Conservation (phyloP, 345 rosid species). For the Salix arbutifolia region DNA sequence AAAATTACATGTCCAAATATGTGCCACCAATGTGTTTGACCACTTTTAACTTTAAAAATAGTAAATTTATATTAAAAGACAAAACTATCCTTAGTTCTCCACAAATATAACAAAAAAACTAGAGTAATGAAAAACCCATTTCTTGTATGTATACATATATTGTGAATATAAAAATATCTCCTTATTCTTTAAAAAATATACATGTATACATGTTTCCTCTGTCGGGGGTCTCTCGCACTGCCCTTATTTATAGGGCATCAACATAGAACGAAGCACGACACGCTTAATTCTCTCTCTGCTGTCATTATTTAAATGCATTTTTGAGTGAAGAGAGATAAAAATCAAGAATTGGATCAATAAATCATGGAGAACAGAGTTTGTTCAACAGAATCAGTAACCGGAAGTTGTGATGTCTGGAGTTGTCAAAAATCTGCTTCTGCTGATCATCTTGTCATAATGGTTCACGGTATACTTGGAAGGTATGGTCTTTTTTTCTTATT, state of each 20-base stretch:
- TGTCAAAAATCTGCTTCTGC: conserved; percentile 56
- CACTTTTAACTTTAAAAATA: too few species aligned
- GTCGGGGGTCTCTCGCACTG: neutral
- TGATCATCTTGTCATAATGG: conserved; percentile 95
- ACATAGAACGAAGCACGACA: neutral
- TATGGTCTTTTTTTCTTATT: neutral
- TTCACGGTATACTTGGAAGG: conserved; percentile 98
- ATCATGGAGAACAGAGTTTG: conserved; percentile 44
- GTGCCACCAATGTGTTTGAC: too few species aligned
- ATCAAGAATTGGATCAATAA: neutral
- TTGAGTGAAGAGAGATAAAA: neutral
- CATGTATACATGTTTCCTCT: too few species aligned
- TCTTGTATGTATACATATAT: too few species aligned
- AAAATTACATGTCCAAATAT: too few species aligned
- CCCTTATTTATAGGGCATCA: neutral
- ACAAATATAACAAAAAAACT: too few species aligned
- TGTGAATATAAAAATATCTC: too few species aligned
- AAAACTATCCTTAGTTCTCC: too few species aligned
- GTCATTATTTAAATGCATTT: neutral
- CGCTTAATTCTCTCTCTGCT: neutral
- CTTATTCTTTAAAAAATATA: too few species aligned
- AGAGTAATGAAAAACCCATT: too few species aligned
- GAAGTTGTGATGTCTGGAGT: conserved; percentile 75
- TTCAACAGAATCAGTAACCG: conserved; percentile 57
- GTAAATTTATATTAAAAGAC: too few species aligned